phyloP scores from a whole-genome alignment of 768 basidiomycete genomes.

The Hygrophoropsis aurantiaca region DNA sequence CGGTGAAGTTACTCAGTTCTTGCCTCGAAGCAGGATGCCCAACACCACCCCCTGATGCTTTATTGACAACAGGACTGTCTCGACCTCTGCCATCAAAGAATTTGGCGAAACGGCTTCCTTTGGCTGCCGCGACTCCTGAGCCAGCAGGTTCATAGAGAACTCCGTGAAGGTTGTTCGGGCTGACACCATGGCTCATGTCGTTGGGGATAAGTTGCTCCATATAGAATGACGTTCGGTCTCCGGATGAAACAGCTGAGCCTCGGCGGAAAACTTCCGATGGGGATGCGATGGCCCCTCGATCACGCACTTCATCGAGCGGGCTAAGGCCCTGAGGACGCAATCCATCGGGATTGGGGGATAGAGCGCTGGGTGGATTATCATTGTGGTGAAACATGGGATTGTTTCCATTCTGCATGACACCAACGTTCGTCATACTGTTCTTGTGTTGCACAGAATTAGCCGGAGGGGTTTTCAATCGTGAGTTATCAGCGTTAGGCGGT shows the following conservation, averaged over 20 bases:
- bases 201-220: slow-evolving; percentile 17
- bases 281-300: slow-evolving; percentile 6
- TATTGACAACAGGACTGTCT: slow-evolving; percentile 37
- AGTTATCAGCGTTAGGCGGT: slow-evolving; percentile 12
- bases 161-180: slow-evolving; percentile 12
- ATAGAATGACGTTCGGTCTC: slow-evolving; percentile 22
- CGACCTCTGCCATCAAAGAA: slow-evolving; percentile 77
- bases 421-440: slow-evolving; percentile 14
- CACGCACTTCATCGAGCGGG: slow-evolving; percentile 52
- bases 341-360: slow-evolving; percentile 10
- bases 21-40: slow-evolving; percentile 47
- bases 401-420: slow-evolving; percentile 2
- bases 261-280: slow-evolving; percentile 19
- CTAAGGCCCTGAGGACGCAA: slow-evolving; percentile 38
- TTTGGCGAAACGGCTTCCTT: slow-evolving; percentile 84
- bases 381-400: background rate
- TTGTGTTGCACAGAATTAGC: slow-evolving; percentile 22
- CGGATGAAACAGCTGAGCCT: slow-evolving; percentile 11
- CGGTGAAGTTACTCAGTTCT: slow-evolving; percentile 40
- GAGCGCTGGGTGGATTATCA: slow-evolving; percentile 2
- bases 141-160: slow-evolving; percentile 31
- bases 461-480: slow-evolving; percentile 9
- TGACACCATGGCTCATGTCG: slow-evolving; percentile 16
- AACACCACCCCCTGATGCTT: slow-evolving; percentile 41
- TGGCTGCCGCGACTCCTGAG: slow-evolving; percentile 51